phyloP scores from a whole-genome alignment of 208 protist species.

The Acanthamoeba culbertsoni region DNA sequence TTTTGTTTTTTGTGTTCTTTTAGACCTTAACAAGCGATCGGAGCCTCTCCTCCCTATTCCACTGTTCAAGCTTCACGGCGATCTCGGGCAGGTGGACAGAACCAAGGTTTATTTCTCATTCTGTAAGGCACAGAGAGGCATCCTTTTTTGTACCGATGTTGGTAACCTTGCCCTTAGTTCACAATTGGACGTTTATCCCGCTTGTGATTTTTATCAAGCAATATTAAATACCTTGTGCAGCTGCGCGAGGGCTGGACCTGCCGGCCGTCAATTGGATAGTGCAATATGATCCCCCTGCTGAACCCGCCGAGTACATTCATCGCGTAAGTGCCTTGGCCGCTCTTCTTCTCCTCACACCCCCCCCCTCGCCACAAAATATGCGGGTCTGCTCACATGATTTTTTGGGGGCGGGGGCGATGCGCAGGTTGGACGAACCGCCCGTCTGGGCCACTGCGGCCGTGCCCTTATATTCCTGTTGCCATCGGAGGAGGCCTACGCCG shows the following conservation, averaged over 20 bases:
- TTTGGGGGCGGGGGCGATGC: background rate
- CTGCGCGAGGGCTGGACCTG: constrained; percentile 94
- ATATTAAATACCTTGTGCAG: constrained; percentile 65
- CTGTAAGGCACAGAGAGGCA: constrained; percentile 85
- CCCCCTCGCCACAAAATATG: background rate
- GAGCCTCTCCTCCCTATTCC: constrained; percentile 56
- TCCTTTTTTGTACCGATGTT: constrained; percentile 95
- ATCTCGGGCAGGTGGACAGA: constrained; percentile 94
- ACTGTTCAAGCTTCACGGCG: constrained; percentile 94
- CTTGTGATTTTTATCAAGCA: background rate
- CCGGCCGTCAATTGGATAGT: constrained; percentile 96
- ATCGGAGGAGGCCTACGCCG: constrained; percentile 89
- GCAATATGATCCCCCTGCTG: constrained; percentile 96
- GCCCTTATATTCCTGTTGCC: constrained; percentile 92
- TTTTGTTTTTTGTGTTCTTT: no score
- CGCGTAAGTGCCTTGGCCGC: background rate
- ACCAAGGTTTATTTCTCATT: constrained; percentile 91
- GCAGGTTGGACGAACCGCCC: constrained; percentile 91
- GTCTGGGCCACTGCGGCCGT: constrained; percentile 91
- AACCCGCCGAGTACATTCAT: constrained; percentile 95
- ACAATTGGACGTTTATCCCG: background rate
- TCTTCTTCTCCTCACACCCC: no score
- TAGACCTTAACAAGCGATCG: background rate
- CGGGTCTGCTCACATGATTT: background rate
- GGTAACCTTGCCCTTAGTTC: no score